phyloP scores from a whole-genome alignment of 1,284 basidiomycete species.

The Tilletiopsis washingtonensis region DNA sequence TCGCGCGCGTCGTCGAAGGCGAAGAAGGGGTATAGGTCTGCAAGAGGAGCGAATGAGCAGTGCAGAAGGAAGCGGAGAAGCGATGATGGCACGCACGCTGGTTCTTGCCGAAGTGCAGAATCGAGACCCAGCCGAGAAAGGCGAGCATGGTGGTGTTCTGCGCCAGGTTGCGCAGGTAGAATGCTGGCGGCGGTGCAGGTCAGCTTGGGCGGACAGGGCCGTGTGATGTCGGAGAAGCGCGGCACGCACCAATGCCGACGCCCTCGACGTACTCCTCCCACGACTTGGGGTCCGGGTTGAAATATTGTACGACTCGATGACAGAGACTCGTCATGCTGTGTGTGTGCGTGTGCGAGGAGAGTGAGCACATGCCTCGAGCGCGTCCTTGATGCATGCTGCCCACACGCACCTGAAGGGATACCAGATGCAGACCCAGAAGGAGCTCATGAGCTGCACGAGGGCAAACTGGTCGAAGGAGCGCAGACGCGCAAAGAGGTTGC shows the following conservation, averaged over 20 bases:
- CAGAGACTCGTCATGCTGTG: conserved; percentile 51
- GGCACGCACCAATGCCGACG: conserved; percentile 40
- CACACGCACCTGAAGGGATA: conserved; percentile 50
- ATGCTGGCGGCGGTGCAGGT: no score
- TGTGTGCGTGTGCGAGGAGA: not conserved
- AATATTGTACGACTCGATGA: conserved; percentile 49
- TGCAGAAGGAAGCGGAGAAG: not conserved
- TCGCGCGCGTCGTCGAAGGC: conserved; percentile 52
- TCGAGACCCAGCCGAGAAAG: conserved; percentile 51
- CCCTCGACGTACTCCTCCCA: conserved; percentile 54
- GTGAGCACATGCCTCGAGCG: not conserved
- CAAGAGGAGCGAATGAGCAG: not conserved
- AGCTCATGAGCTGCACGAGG: conserved; percentile 54
- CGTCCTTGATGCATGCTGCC: not conserved
- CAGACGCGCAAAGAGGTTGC: conserved; percentile 49
- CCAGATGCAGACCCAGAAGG: conserved; percentile 53
- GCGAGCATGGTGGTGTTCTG: conserved; percentile 54
- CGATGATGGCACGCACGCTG: conserved; percentile 12
- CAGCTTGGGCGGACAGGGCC: not conserved
- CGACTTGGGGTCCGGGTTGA: conserved; percentile 50
- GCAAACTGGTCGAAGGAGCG: conserved; percentile 49
- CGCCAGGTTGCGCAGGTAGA: conserved; percentile 55
- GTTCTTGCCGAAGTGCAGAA: conserved; percentile 55
- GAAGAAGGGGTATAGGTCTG: conserved; percentile 56
- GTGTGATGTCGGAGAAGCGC: not conserved